phyloP scores from a whole-genome alignment of 768 basidiomycete genomes.

The Podaxis mareebaensis region DNA sequence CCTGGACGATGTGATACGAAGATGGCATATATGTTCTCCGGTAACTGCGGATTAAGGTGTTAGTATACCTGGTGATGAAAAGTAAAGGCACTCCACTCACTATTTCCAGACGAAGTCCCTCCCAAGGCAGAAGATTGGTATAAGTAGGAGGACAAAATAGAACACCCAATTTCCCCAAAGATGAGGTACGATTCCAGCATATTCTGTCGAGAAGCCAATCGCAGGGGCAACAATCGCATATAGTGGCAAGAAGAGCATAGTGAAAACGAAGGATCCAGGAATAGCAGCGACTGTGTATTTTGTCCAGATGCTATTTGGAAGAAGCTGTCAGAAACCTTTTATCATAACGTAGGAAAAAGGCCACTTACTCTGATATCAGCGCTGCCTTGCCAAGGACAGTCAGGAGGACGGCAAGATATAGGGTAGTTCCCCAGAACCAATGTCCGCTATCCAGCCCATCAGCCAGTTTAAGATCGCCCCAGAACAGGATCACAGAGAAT shows the following conservation, averaged over 20 bases:
- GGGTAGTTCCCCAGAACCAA: constrained; percentile 98
- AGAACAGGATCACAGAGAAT: constrained; percentile 88
- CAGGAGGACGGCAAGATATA: constrained; percentile 91
- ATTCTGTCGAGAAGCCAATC: constrained; percentile 89
- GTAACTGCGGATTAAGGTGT: constrained; percentile 54
- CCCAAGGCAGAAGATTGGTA: constrained; percentile 82
- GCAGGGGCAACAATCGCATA: constrained; percentile 87
- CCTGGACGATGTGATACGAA: constrained; percentile 98
- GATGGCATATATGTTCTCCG: constrained; percentile 86
- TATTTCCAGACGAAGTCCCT: constrained; percentile 98
- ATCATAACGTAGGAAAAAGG: not conserved
- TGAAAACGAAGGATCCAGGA: constrained; percentile 94
- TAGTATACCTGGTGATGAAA: constrained; percentile 17
- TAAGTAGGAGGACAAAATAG: constrained; percentile 82
- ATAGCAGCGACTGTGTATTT: constrained; percentile 99
- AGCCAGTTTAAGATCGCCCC: constrained; percentile 85
- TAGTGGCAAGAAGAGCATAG: constrained; percentile 93
- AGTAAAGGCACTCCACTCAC: constrained; percentile 45
- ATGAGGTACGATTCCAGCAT: constrained; percentile 83
- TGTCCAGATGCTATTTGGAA: constrained; percentile 83
- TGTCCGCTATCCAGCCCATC: constrained; percentile 86
- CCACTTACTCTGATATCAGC: constrained; percentile 91
- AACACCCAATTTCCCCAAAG: constrained; percentile 89
- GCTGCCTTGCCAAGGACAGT: constrained; percentile 98
- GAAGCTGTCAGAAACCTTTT: not conserved